These are phyloP conservation scores for Sporothrix brunneoviolacea DNA, from an alignment of 2,329 filamentous ascomycete species.

Conservation along the genomic window DNA sequence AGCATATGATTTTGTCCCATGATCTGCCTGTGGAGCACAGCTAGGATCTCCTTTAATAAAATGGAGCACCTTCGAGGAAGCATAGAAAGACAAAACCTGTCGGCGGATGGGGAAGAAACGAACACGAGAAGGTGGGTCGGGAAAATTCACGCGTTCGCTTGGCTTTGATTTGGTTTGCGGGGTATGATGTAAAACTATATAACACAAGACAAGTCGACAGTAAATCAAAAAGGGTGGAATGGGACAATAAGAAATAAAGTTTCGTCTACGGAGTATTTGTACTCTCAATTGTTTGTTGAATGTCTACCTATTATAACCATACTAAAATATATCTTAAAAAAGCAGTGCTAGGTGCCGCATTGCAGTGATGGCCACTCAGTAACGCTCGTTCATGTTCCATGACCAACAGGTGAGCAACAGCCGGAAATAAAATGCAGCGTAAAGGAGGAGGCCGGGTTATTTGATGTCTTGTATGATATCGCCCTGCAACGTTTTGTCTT, in stretches of 20 bases:
- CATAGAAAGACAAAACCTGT: not conserved
- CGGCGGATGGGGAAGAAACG: too few species aligned
- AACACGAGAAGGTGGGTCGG: too few species aligned
- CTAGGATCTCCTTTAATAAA: slow-evolving; percentile 10
- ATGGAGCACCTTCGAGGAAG: slow-evolving; percentile 7
- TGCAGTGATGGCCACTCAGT: not conserved
- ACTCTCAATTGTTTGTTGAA: not conserved
- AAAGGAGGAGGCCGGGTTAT: not conserved
- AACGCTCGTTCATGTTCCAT: slow-evolving; percentile 18
- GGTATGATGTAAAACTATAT: too few species aligned
- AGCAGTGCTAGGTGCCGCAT: too few species aligned
- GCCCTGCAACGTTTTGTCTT: not conserved
- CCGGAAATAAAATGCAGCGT: slow-evolving; percentile 1
- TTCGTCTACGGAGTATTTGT: not conserved
- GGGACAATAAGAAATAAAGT: too few species aligned
- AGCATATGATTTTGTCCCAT: slow-evolving; percentile 8
- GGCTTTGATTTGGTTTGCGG: too few species aligned
- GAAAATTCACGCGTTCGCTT: too few species aligned
- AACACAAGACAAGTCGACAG: too few species aligned
- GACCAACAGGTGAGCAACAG: slow-evolving; percentile 18
- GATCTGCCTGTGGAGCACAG: slow-evolving; percentile 10
- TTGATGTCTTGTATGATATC: slow-evolving; percentile 3
- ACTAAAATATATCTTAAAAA: not conserved
- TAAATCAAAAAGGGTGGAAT: too few species aligned
- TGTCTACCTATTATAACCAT: not conserved